Percentiles rank a stretch among this genome's conserved stretches.
phyloP scores from a whole-genome alignment of 2,329 filamentous ascomycete species.

The Pseudocercospora fijiensis region DNA sequence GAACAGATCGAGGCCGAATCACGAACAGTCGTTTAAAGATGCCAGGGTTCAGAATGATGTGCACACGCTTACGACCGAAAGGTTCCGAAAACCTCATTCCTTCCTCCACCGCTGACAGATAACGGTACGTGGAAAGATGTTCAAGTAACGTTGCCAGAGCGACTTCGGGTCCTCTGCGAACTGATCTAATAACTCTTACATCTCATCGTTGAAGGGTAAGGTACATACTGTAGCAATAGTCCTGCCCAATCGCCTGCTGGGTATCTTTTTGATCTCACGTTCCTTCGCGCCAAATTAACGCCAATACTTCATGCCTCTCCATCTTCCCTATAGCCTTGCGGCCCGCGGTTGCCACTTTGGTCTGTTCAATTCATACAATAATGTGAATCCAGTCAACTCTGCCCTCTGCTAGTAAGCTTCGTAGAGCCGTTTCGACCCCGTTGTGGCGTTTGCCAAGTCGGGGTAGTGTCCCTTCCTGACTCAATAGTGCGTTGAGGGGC shows the following conservation, averaged over 20 bases:
- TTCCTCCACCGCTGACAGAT: background rate
- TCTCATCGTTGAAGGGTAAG: background rate
- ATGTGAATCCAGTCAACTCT: background rate
- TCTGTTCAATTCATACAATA: background rate
- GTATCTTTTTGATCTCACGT: background rate
- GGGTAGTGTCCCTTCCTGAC: background rate
- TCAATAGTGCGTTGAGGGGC: background rate
- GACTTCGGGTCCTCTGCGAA: background rate
- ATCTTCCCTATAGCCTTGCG: background rate
- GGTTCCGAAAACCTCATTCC: background rate
- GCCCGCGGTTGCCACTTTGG: background rate
- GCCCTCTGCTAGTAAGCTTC: background rate
- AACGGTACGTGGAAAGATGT: background rate
- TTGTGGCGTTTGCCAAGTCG: background rate
- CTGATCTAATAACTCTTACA: background rate
- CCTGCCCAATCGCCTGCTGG: background rate
- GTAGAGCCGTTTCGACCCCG: background rate
- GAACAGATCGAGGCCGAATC: background rate
- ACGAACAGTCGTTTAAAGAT: background rate
- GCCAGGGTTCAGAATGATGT: background rate
- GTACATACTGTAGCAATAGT: background rate
- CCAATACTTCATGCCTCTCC: background rate
- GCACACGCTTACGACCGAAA: background rate
- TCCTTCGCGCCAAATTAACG: constrained; percentile 2
- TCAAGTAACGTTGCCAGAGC: background rate